Percentiles rank a stretch among this genome's conserved stretches.
phyloP scores from a whole-genome alignment of 2,329 filamentous ascomycete genomes.

The Cladosporium austrohemisphaericum region DNA sequence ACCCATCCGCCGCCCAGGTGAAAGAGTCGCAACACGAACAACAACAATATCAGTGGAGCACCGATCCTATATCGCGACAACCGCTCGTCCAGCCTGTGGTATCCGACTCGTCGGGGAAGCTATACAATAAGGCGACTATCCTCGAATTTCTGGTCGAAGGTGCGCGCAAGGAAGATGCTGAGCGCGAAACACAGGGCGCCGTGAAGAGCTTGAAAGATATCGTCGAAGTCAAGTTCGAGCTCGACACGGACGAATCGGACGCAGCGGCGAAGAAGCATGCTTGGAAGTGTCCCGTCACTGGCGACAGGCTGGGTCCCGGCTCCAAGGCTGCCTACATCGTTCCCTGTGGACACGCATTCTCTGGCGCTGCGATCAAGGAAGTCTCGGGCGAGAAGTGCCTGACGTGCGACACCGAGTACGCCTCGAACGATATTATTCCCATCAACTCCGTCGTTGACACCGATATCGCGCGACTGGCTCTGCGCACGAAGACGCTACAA shows the following conservation, averaged over 20 bases:
- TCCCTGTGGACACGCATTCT: conserved; percentile 92
- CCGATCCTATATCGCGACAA: conserved; percentile 79
- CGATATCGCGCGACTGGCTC: conserved; percentile 65
- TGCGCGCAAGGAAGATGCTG: conserved; percentile 56
- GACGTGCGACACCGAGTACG: conserved; percentile 69
- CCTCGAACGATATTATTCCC: conserved; percentile 71
- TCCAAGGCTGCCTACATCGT: conserved; percentile 84
- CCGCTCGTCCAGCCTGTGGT: conserved; percentile 72
- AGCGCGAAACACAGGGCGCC: conserved; percentile 56
- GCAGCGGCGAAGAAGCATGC: conserved; percentile 45
- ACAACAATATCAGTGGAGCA: conserved; percentile 79
- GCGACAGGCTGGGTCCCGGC: conserved; percentile 75
- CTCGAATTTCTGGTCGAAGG: conserved; percentile 62
- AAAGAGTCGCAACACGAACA: conserved; percentile 86
- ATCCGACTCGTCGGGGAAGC: conserved; percentile 74
- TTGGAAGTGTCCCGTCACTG: conserved; percentile 82
- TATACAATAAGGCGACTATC: conserved; percentile 94
- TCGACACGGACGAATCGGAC: conserved; percentile 35
- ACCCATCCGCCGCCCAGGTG: conserved; percentile 75
- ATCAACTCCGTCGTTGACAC: conserved; percentile 69
- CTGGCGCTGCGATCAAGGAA: conserved; percentile 72
- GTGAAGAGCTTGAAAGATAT: conserved; percentile 83
- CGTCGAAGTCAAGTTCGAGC: conserved; percentile 75
- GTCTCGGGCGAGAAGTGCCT: conserved; percentile 58
- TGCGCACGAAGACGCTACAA: conserved; percentile 65